Evolutionary conservation across 2,329 filamentous ascomycete genomes (phyloP).

Genomic region (Arthrobotrys megalospora): DNA sequence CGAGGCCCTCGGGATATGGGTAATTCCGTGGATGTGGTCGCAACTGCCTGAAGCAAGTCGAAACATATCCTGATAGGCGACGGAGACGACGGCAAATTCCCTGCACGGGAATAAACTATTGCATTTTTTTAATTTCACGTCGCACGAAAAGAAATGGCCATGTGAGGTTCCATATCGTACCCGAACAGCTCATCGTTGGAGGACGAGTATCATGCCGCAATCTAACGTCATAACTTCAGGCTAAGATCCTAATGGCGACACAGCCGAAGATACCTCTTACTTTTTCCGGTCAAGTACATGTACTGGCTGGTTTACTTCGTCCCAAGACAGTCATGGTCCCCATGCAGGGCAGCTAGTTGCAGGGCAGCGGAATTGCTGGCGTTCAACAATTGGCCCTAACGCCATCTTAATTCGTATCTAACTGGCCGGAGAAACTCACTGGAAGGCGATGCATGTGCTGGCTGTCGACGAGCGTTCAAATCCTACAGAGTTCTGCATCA

Average conservation of each 20-base stretch:
- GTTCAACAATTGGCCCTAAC: conserved; percentile 9
- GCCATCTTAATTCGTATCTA: background rate
- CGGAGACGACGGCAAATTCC: background rate
- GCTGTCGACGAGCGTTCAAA: background rate
- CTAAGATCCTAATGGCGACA: background rate
- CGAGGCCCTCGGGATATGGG: background rate
- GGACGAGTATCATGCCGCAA: conserved; percentile 13
- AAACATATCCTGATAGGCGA: background rate
- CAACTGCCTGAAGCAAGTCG: background rate
- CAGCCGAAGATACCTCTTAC: background rate
- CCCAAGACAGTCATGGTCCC: conserved; percentile 5
- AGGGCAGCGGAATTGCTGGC: conserved; percentile 15
- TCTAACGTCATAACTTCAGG: conserved; percentile 8
- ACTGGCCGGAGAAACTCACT: background rate
- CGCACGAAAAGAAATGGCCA: background rate
- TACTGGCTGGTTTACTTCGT: background rate
- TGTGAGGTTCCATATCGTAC: background rate
- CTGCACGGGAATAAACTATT: background rate
- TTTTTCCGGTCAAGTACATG: background rate
- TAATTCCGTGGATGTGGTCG: background rate
- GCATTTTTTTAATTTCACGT: background rate
- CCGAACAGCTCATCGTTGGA: conserved; percentile 28
- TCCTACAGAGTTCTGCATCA: conserved; percentile 12
- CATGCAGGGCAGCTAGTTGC: conserved; percentile 13
- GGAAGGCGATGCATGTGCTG: conserved; percentile 15